Percentiles rank a stretch among this genome's conserved stretches.
phyloP scores from a whole-genome alignment of 2,329 filamentous ascomycete species.

The Fusarium sarcochroum region DNA sequence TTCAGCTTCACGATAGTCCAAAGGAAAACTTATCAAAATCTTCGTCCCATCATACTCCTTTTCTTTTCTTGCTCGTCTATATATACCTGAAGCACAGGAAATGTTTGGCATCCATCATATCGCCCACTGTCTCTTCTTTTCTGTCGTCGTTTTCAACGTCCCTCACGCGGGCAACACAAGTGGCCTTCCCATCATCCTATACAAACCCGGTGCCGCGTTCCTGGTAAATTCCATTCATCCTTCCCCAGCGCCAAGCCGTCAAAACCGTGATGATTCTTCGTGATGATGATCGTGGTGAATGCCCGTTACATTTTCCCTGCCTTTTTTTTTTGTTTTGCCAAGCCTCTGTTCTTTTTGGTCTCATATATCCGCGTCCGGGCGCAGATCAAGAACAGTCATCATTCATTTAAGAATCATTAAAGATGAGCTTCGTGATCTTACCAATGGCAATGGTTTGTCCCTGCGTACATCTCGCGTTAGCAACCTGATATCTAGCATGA shows the following conservation, averaged over 20 bases:
- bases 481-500: constrained; percentile 26
- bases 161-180: constrained; percentile 29
- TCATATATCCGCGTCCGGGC: constrained; percentile 9
- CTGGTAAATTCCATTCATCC: constrained; percentile 6
- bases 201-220: constrained; percentile 32
- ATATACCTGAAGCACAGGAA: constrained; percentile 37
- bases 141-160: constrained; percentile 27
- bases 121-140: constrained; percentile 34
- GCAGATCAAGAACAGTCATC: constrained; percentile 30
- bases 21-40: neutral
- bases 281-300: constrained; percentile 32
- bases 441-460: constrained; percentile 99
- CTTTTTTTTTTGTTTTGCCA: constrained; percentile 25
- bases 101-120: constrained; percentile 40
- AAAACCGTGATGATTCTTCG: constrained; percentile 33
- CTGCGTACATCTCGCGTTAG: constrained; percentile 62
- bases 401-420: constrained; percentile 52
- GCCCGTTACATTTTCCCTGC: constrained; percentile 26
- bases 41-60: constrained; percentile 23
- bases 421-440: constrained; percentile 93
- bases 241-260: constrained; percentile 20
- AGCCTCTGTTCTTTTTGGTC: constrained; percentile 15
- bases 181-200: constrained; percentile 39
- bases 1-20: neutral
- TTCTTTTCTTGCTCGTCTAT: constrained; percentile 42